Conservation (phyloP, 1,284 basidiomycete species). For the Phaffia rhodozyma region DNA sequence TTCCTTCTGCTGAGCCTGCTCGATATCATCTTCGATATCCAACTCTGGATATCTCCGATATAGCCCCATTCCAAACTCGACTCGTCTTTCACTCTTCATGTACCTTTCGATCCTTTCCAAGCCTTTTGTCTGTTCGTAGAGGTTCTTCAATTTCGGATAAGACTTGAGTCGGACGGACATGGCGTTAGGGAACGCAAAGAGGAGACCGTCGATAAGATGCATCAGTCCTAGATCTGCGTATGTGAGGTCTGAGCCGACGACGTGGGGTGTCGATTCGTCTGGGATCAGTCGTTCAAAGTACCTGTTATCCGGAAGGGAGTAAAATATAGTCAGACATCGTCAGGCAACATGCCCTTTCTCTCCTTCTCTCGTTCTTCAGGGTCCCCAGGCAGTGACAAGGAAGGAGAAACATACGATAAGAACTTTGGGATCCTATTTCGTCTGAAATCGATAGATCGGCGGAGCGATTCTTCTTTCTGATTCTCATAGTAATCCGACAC, state of each 20-base stretch:
- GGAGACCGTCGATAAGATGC: slow-evolving; percentile 34
- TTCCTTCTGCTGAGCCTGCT: background rate
- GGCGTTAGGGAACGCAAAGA: slow-evolving; percentile 42
- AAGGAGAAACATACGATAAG: slow-evolving; percentile 26
- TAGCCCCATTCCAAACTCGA: background rate
- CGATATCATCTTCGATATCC: slow-evolving; percentile 10
- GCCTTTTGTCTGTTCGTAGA: slow-evolving; percentile 7
- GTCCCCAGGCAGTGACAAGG: background rate
- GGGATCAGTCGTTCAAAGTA: slow-evolving; percentile 4
- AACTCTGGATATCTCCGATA: slow-evolving; percentile 12
- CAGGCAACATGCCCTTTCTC: background rate
- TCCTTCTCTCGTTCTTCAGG: background rate
- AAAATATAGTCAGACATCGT: background rate
- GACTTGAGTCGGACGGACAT: slow-evolving; percentile 27
- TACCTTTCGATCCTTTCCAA: slow-evolving; percentile 25
- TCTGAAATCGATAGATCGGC: slow-evolving; percentile 37
- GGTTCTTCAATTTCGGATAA: slow-evolving; percentile 3
- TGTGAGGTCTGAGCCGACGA: slow-evolving; percentile 37
- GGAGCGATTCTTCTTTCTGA: slow-evolving; percentile 36
- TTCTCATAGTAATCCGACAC: slow-evolving; percentile 40
- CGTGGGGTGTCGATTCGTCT: slow-evolving; percentile 22
- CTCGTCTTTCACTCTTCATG: slow-evolving; percentile 25
- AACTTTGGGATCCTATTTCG: slow-evolving; percentile 42
- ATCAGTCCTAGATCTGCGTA: slow-evolving; percentile 29
- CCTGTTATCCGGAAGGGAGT: background rate